Evolutionary conservation across 306 rosid genomes (phyloP).

Genomic region (Urtica urens): DNA sequence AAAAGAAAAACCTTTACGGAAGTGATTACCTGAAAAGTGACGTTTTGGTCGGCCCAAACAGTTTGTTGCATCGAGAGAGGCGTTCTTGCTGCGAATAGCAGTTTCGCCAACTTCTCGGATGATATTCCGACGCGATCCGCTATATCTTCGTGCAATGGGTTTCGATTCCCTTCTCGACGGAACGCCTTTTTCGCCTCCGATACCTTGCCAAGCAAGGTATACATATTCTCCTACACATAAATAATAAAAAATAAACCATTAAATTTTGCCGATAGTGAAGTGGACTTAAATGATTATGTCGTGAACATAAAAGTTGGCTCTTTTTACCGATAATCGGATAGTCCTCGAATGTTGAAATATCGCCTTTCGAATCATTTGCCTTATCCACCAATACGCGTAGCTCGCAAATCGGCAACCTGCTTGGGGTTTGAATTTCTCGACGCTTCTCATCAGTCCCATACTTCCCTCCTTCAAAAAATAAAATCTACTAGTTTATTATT

Average conservation of each 20-base stretch:
- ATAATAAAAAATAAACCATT: background rate
- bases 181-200: conserved; percentile 54
- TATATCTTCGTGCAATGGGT: conserved; percentile 67
- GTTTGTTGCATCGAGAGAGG: conserved; percentile 78
- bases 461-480: conserved; percentile 68
- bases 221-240: conserved; percentile 61
- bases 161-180: conserved; percentile 55
- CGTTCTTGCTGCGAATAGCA: conserved; percentile 45
- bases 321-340: conserved; percentile 67
- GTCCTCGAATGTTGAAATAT: conserved; percentile 68
- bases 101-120: conserved; percentile 51
- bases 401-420: conserved; percentile 74
- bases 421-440: conserved; percentile 76
- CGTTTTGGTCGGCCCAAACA: conserved; percentile 74
- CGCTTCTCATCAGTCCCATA: conserved; percentile 77
- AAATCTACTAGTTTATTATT: no score
- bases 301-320: background rate
- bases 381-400: conserved; percentile 92
- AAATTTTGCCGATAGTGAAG: no score
- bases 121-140: conserved; percentile 61
- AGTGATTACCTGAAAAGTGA: conserved; percentile 88
- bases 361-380: conserved; percentile 61
- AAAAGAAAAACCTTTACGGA: no score
- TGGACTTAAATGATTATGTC: background rate
- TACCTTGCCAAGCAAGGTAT: conserved; percentile 54